Conservation (phyloP, 768 basidiomycete genomes). For the Tylopilus subfusipes region DNA sequence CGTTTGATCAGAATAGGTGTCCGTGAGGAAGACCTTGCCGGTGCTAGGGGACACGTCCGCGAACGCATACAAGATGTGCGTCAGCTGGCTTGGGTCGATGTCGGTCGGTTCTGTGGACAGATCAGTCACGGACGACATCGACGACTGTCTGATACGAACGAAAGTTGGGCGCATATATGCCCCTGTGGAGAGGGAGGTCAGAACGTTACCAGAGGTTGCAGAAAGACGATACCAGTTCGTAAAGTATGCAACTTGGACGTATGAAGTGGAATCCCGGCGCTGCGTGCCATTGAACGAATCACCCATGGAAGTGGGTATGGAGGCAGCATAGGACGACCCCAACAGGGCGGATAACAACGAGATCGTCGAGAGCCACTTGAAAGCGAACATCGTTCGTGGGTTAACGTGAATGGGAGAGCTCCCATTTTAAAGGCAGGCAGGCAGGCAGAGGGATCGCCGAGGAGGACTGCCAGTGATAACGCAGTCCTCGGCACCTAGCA, state of each 20-base stretch:
- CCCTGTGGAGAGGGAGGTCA: slow-evolving; percentile 31
- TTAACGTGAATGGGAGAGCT: too few relatives aligned
- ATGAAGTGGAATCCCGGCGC: slow-evolving; percentile 15
- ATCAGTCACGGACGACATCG: slow-evolving; percentile 1
- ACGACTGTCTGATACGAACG: slow-evolving; percentile 36
- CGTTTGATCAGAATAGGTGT: slow-evolving; percentile 71
- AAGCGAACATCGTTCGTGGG: not conserved
- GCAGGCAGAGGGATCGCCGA: slow-evolving; percentile 1
- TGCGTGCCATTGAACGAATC: slow-evolving; percentile 1
- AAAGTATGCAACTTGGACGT: slow-evolving; percentile 36
- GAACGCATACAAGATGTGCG: slow-evolving; percentile 79
- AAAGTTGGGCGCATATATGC: slow-evolving; percentile 62
- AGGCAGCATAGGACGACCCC: slow-evolving; percentile 9
- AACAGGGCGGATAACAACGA: slow-evolving; percentile 8
- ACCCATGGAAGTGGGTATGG: slow-evolving; percentile 5
- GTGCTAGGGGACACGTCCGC: slow-evolving; percentile 63
- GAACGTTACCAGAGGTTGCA: not conserved
- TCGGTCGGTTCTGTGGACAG: slow-evolving; percentile 55
- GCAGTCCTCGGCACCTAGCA: slow-evolving; percentile 14
- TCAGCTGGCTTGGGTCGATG: slow-evolving; percentile 55
- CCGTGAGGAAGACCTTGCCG: slow-evolving; percentile 64
- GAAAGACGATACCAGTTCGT: slow-evolving; percentile 31
- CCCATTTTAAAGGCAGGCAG: slow-evolving; percentile 4
- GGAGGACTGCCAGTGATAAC: slow-evolving; percentile 2
- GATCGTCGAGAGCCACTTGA: slow-evolving; percentile 4